Percentiles rank a stretch among this genome's conserved stretches.
Evolutionary conservation across 1,284 basidiomycete species (phyloP).

Genomic region (Naganishia liquefaciens): DNA sequence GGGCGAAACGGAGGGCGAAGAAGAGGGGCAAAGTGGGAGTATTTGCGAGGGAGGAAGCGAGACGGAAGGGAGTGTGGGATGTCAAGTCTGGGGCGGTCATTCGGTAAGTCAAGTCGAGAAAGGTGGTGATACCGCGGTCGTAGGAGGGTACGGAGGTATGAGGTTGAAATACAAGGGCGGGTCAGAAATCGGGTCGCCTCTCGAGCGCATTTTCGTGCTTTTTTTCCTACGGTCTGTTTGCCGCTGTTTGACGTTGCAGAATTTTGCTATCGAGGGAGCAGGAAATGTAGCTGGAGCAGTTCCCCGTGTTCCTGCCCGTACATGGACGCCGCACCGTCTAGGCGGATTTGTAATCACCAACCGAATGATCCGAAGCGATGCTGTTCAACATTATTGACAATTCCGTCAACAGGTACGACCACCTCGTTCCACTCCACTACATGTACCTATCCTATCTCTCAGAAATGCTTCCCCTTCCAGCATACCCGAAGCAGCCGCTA

Average conservation of each 20-base stretch:
- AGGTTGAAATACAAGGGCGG: no score
- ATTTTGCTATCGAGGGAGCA: no score
- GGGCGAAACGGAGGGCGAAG: conserved; percentile 10
- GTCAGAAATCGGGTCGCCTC: no score
- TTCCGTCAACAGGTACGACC: conserved; percentile 40
- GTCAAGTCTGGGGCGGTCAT: conserved; percentile 18
- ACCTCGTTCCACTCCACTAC: conserved; percentile 48
- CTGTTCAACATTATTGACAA: neutral
- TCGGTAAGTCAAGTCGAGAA: conserved; percentile 7
- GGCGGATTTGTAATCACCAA: neutral
- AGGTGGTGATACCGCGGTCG: no score
- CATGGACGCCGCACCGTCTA: neutral
- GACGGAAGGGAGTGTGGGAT: conserved; percentile 26
- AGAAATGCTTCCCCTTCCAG: conserved; percentile 40
- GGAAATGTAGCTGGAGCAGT: no score
- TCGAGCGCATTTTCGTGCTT: no score
- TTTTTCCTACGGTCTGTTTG: no score
- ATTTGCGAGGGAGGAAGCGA: conserved; percentile 19
- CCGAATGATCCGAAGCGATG: no score
- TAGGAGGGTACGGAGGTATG: no score
- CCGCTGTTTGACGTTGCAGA: no score
- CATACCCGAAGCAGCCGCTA: conserved; percentile 37
- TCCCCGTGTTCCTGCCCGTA: no score
- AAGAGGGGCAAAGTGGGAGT: conserved; percentile 25
- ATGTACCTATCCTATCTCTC: conserved; percentile 47